phyloP scores from a whole-genome alignment of 768 basidiomycete species.

The Pleurotus eryngii region DNA sequence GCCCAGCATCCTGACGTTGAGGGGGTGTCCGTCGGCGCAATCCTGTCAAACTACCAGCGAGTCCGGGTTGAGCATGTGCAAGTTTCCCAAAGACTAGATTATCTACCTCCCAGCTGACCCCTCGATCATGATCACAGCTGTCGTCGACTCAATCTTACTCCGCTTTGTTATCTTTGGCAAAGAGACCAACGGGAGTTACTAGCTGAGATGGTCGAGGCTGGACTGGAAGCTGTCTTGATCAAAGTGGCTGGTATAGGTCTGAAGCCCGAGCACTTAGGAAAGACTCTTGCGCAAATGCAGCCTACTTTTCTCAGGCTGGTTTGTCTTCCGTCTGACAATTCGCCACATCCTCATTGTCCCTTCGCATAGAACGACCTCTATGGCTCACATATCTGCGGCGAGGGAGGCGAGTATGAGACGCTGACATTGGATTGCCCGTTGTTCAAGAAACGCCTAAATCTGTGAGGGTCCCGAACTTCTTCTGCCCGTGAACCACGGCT shows the following conservation, averaged over 20 bases:
- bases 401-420: conserved; percentile 97
- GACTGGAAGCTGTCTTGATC: conserved; percentile 81
- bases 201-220: conserved; percentile 77
- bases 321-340: conserved; percentile 16
- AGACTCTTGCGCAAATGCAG: conserved; percentile 70
- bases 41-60: conserved; percentile 95
- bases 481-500: not conserved
- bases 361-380: conserved; percentile 65
- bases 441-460: conserved; percentile 71
- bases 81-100: conserved; percentile 22
- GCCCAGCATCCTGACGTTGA: conserved; percentile 72
- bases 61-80: conserved; percentile 98
- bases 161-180: conserved; percentile 93
- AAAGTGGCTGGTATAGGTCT: conserved; percentile 96
- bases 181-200: conserved; percentile 84
- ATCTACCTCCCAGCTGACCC: not conserved
- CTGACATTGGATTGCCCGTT: conserved; percentile 87
- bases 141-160: conserved; percentile 71
- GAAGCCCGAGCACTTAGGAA: conserved; percentile 73
- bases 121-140: conserved; percentile 47
- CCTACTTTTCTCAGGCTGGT: conserved; percentile 72
- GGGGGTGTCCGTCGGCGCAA: conserved; percentile 93
- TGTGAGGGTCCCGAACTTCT: conserved; percentile 43
- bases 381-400: conserved; percentile 92
- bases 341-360: not conserved